phyloP scores from a whole-genome alignment of 768 basidiomycete species.

The Lentinula edodes region DNA sequence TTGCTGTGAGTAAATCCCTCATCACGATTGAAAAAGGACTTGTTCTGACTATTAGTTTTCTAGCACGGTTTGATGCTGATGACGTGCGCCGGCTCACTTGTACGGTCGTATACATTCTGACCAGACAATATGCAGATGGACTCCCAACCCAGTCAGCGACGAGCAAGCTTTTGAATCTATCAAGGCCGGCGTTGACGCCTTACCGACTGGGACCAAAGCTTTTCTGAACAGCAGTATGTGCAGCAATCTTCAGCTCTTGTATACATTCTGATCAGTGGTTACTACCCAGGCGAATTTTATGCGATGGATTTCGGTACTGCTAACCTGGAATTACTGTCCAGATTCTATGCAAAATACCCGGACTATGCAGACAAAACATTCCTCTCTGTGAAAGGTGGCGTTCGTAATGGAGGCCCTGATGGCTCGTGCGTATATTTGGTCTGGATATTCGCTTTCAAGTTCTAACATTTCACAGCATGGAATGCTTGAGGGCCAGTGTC shows the following conservation, averaged over 20 bases:
- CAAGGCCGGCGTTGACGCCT: conserved; percentile 40
- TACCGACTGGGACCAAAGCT: conserved; percentile 39
- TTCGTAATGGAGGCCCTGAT: conserved; percentile 17
- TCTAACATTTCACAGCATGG: conserved; percentile 23
- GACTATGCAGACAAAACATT: conserved; percentile 28
- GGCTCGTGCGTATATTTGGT: conserved; percentile 23
- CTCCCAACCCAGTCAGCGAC: conserved; percentile 39
- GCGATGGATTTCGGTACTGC: conserved; percentile 32
- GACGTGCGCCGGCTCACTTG: conserved; percentile 31
- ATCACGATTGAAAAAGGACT: not conserved
- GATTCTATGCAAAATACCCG: conserved; percentile 41
- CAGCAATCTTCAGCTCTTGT: not conserved
- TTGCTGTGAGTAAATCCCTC: conserved; percentile 26
- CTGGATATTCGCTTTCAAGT: not conserved
- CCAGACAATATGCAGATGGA: conserved; percentile 28
- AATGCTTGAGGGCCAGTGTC: conserved; percentile 36
- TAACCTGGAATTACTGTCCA: conserved; percentile 41
- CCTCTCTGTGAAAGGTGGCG: conserved; percentile 25
- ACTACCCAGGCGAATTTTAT: conserved; percentile 52
- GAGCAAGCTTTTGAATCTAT: conserved; percentile 58
- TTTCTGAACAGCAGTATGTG: conserved; percentile 43
- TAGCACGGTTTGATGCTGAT: conserved; percentile 43
- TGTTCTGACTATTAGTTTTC: not conserved
- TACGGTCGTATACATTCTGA: not conserved
- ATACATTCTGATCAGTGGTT: not conserved